A percentile compares a stretch with the other conserved stretches of the same genome.
Conservation (phyloP, 176 grass and related monocot genomes). For the Aegilops tauschii region DNA sequence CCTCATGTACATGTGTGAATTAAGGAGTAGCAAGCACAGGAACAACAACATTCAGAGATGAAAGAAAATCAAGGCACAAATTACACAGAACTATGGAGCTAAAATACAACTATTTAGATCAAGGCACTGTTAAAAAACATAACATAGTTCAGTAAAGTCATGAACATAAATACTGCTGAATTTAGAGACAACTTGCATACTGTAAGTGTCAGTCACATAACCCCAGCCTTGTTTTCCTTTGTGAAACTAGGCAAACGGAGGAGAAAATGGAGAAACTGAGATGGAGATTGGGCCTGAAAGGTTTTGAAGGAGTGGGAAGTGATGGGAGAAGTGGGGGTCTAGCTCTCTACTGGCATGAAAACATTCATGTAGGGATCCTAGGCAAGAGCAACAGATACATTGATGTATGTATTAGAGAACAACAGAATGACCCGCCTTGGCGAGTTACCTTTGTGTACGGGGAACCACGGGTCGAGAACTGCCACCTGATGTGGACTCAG, state of each 20-base stretch:
- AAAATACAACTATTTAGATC: no score
- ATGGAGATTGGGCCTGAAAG: not conserved
- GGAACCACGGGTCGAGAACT: not conserved
- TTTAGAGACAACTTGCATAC: no score
- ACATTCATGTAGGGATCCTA: fast-evolving
- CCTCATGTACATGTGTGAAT: no score
- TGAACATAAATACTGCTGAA: no score
- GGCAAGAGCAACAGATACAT: not conserved
- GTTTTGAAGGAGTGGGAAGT: not conserved
- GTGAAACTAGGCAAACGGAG: not conserved
- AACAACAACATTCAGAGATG: no score
- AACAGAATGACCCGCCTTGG: not conserved
- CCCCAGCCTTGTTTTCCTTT: not conserved
- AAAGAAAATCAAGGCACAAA: no score
- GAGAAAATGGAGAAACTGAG: not conserved
- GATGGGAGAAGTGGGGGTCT: not conserved
- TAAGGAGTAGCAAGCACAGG: no score
- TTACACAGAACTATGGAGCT: no score
- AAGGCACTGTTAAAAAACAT: no score
- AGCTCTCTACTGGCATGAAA: not conserved
- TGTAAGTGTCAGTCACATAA: no score
- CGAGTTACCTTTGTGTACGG: not conserved
- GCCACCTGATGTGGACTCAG: not conserved
- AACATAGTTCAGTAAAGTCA: no score
- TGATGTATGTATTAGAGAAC: not conserved